A percentile compares a stretch with the other conserved stretches of the same genome.
Evolutionary conservation across 2,329 filamentous ascomycete genomes (phyloP).

Genomic region (Trichoderma atrobrunneum): DNA sequence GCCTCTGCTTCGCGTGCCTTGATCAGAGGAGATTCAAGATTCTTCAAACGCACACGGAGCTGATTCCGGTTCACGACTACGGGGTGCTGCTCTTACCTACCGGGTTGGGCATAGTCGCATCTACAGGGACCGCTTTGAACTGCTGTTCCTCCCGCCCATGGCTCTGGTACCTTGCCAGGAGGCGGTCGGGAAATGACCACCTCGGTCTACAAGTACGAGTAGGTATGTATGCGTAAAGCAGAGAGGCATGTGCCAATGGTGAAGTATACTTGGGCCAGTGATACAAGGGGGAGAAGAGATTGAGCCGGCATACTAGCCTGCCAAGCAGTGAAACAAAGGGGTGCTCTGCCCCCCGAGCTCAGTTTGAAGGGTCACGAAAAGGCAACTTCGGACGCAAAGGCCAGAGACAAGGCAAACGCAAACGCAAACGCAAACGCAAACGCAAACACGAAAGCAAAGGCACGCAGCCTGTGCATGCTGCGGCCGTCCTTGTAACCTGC

Average conservation of each 20-base stretch:
- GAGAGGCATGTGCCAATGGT: neutral
- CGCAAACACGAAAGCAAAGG: conserved; percentile 1
- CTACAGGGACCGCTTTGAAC: neutral
- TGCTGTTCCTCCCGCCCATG: neutral
- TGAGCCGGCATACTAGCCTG: neutral
- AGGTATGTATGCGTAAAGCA: neutral
- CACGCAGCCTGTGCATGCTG: conserved; percentile 37
- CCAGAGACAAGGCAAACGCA: neutral
- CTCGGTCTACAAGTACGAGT: neutral
- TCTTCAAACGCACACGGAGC: neutral
- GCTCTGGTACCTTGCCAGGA: neutral
- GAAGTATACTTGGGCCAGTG: neutral
- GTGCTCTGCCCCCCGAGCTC: neutral
- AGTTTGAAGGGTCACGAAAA: neutral
- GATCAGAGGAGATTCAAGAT: neutral
- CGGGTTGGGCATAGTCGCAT: neutral
- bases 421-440: neutral
- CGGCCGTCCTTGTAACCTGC: conserved; percentile 39
- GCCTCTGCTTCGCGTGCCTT: neutral
- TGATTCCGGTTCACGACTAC: neutral
- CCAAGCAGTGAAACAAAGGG: neutral
- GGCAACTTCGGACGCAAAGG: neutral
- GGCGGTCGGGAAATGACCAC: neutral
- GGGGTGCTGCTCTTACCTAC: neutral
- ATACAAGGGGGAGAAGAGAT: neutral